Evolutionary conservation across 495 filamentous ascomycete genomes (phyloP), one percentile per base, ranked within the genome.

Genomic region (Staphylotrichum longicolle): DNA sequence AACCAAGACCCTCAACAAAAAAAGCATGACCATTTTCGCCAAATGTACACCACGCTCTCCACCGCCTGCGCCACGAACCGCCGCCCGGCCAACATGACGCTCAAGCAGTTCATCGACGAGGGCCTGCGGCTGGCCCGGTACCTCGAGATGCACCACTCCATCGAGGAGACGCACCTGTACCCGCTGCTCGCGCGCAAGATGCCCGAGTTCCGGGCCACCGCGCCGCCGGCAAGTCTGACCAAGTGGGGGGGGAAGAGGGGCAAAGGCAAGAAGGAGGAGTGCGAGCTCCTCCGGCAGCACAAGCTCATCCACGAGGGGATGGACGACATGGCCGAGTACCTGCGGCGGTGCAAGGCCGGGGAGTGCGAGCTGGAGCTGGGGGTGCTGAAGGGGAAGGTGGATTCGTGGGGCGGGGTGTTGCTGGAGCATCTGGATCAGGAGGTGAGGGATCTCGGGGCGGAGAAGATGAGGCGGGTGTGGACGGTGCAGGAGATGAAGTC

Each of bases 381-480:
- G 15, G 84, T 87, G 70, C 63, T 96, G 74, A 88, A 86, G 74
- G 75, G 71, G 54, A 77, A 89, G 66, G 87, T 96, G 87, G 76
- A 83, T 63, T 65, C 58, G 45, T 85, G 80, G 79, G 81, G 86
- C n/a, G 75, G 79, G 20, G 87, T 91, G 54, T 68, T 93, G 44
- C 87, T 88, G 84, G 74, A 66, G 52, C 90, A 93, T 78, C 71
- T 93, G 55, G 86, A 89, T 63, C 80, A 91, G 60, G 90, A 92
- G 77, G 88, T 92, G 5, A 63, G 77, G 65, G 82, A 85, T 35
- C 71, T 93, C 4, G 81, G 83, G 5, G 88, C 91, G 48, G 90
- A 94, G 69, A 93, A 91, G 71, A 96, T 97, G 93, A 80, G 91
- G 67, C 84, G 81, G 67, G 91, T 88, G 72, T 97, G 91, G 90